Conservation (phyloP, 1,284 basidiomycete species). For the Hypsizygus ulmarius region DNA sequence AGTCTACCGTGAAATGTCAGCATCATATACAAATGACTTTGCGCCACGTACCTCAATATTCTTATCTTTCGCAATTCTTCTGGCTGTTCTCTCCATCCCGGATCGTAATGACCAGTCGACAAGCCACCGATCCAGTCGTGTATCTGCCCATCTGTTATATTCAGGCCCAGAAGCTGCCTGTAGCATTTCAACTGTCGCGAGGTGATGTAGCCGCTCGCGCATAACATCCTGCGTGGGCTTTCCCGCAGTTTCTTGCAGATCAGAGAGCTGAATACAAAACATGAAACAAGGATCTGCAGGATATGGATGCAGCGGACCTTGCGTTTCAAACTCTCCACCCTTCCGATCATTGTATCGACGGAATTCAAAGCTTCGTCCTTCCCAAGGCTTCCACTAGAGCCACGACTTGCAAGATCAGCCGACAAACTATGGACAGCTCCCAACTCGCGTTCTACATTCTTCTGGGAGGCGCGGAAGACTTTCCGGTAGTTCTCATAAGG, state of each 20-base stretch:
- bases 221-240: constrained; percentile 69
- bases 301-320: constrained; percentile 53
- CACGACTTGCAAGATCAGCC: constrained; percentile 50
- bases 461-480: constrained; percentile 76
- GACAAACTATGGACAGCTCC: constrained; percentile 54
- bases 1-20: constrained; percentile 43
- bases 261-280: constrained; percentile 52
- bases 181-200: constrained; percentile 58
- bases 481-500: constrained; percentile 86
- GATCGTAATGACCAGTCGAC: constrained; percentile 87
- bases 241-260: constrained; percentile 64
- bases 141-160: constrained; percentile 75
- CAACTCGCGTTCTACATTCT: constrained; percentile 77
- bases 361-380: constrained; percentile 55
- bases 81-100: constrained; percentile 70
- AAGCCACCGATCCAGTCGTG: constrained; percentile 84
- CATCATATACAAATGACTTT: constrained; percentile 15
- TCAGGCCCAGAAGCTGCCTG: constrained; percentile 51
- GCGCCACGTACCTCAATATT: constrained; percentile 59
- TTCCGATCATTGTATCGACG: constrained; percentile 74
- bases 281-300: constrained; percentile 7
- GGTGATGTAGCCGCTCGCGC: constrained; percentile 69
- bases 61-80: constrained; percentile 65
- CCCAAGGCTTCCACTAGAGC: constrained; percentile 36
- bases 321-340: constrained; percentile 74